Base-by-base conservation (phyloP, 371 early-diverging fungal genomes). In the Coemansia sp. region DNA sequence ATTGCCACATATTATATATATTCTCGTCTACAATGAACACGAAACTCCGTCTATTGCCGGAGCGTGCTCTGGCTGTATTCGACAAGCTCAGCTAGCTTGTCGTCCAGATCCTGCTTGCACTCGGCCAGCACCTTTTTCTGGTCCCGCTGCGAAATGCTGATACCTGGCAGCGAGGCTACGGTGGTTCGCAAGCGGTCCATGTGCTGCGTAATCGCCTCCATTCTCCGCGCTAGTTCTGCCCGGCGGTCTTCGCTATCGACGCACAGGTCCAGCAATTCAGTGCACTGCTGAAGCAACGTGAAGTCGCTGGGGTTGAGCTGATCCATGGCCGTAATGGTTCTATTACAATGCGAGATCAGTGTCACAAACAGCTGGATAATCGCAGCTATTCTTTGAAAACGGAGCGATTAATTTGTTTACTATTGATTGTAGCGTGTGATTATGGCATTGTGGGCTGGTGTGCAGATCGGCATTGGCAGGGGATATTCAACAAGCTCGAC, bases 81-180 rank as follows among this genome's bases (percentile, higher is more conserved):
- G 1, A 44, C 40, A 0, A 72, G 61, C 47, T 69, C 70, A 3
- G 64, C 46, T 9, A 72, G 62, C 33, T 61, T 64, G 24, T 68
- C 53, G 33, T 55, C 31, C 31, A 69, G 54, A n/a, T 72, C 74
- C 0, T 31, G 29, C 36, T 69, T 64, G 50, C 74, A 72, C 52
- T 72, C 74, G 32, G 58, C 60, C 48, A 72, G 64, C 8, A 72
- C 74, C 44, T 72, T 72, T 32, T 60, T 60, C 54, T 72, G 74
- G 58, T 72, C 74, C 38, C 24, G 12, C 50, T 72, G 74, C 43
- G 74, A 72, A 36, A 72, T 72, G 64, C 64, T 61, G 39, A 72
- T 72, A 29, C 74, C 74, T 3, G 74, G 74, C 40, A 72, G 49
- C 18, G 65, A 57, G 8, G 74, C 69, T 3, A 72, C 60, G 0